Conservation (phyloP, 768 basidiomycete genomes). For the Xerocomus potaroensis region DNA sequence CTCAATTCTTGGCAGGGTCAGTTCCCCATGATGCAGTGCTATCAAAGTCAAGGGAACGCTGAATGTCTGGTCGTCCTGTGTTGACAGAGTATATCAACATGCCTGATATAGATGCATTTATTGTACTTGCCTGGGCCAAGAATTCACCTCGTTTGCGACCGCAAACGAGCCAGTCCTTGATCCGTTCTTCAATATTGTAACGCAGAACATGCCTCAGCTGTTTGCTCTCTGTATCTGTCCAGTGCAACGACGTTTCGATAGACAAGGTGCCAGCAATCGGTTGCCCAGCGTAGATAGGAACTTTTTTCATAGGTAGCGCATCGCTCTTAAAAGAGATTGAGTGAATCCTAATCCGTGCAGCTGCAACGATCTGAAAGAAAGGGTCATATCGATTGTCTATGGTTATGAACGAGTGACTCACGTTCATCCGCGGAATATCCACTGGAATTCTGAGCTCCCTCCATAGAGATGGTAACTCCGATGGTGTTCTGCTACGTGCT, state of each 20-base stretch:
- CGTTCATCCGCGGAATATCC: conserved; percentile 79
- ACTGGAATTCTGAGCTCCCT: conserved; percentile 77
- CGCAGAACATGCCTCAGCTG: conserved; percentile 51
- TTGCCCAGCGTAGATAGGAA: conserved; percentile 78
- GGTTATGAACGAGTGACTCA: conserved; percentile 33
- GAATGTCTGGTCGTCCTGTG: conserved; percentile 59
- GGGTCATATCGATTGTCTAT: conserved; percentile 1
- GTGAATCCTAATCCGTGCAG: conserved; percentile 47
- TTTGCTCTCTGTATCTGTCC: conserved; percentile 52
- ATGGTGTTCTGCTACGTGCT: conserved; percentile 37
- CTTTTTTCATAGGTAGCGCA: conserved; percentile 22
- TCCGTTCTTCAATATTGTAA: conserved; percentile 79
- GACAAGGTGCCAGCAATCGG: conserved; percentile 67
- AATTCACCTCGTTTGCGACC: conserved; percentile 87
- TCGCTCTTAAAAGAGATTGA: conserved; percentile 41
- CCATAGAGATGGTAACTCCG: conserved; percentile 46
- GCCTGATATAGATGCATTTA: background rate
- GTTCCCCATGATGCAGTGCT: conserved; percentile 78
- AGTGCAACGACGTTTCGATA: conserved; percentile 73
- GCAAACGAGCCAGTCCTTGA: conserved; percentile 85
- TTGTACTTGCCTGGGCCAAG: conserved; percentile 53
- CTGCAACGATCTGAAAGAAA: conserved; percentile 57
- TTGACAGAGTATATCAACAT: conserved; percentile 1
- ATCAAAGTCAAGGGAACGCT: conserved; percentile 72
- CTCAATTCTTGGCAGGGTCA: conserved; percentile 69